These are phyloP conservation scores for Tetrahymena malaccensis DNA, from an alignment of 73 alveolate species.

Conservation along the genomic window DNA sequence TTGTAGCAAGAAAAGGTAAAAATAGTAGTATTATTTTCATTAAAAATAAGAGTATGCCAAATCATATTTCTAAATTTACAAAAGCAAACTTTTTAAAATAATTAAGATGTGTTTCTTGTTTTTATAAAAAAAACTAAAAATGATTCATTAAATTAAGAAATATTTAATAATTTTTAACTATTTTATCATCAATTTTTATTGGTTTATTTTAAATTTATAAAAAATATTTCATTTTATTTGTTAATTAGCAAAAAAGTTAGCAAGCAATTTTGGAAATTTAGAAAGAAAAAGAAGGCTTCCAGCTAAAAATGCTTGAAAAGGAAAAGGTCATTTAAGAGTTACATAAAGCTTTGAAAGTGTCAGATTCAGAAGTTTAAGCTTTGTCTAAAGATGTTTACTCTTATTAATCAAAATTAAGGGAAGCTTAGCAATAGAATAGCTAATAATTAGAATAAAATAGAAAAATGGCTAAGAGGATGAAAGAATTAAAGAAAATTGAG, in stretches of 20 bases:
- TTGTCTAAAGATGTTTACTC: not conserved
- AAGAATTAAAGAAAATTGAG: not conserved
- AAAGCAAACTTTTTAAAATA: no score
- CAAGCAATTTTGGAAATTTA: not conserved
- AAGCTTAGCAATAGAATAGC: not conserved
- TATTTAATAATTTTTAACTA: no score
- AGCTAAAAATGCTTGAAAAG: not conserved
- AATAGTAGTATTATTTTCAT: no score
- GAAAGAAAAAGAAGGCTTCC: not conserved
- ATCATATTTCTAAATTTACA: no score
- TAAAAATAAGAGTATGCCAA: no score
- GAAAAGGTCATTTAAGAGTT: not conserved
- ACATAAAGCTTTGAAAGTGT: not conserved
- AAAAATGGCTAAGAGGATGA: not conserved
- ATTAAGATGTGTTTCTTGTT: not conserved
- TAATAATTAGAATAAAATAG: not conserved
- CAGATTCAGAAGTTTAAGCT: not conserved
- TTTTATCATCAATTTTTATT: no score
- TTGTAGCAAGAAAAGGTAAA: not conserved
- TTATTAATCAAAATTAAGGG: not conserved
- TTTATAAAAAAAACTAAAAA: not conserved
- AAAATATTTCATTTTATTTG: no score
- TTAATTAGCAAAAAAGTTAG: not conserved
- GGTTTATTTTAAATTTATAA: no score
- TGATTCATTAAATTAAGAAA: no score